These are phyloP conservation scores for Colletotrichum spaethianum DNA, from an alignment of 2,329 filamentous ascomycete species.

Conservation along the genomic window DNA sequence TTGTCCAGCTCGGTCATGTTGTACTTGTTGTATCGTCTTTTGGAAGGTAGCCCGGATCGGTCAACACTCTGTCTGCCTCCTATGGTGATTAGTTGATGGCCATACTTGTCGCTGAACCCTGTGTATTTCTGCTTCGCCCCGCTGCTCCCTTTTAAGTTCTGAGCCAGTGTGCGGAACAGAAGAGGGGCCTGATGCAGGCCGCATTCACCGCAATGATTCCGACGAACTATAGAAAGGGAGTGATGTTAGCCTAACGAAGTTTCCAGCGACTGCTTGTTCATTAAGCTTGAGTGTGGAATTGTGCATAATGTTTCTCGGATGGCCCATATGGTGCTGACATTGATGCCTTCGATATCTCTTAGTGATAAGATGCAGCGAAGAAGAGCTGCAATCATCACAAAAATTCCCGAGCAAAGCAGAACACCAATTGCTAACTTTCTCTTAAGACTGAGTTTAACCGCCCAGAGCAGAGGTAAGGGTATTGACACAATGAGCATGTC, in stretches of 20 bases:
- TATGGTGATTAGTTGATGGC: slow-evolving; percentile 47
- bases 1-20: slow-evolving; percentile 45
- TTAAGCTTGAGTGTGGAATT: neutral
- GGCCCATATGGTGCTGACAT: slow-evolving; percentile 58
- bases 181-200: slow-evolving; percentile 58
- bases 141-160: slow-evolving; percentile 50
- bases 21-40: slow-evolving; percentile 32
- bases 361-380: slow-evolving; percentile 58
- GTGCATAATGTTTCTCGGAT: slow-evolving; percentile 57
- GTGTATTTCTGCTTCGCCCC: slow-evolving; percentile 43
- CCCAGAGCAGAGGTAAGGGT: slow-evolving; percentile 57
- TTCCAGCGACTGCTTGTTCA: too few species aligned
- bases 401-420: slow-evolving; percentile 59
- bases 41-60: slow-evolving; percentile 18
- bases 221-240: slow-evolving; percentile 52
- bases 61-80: slow-evolving; percentile 42
- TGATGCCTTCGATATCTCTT: slow-evolving; percentile 53
- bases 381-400: slow-evolving; percentile 58
- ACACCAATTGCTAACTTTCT: slow-evolving; percentile 56
- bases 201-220: slow-evolving; percentile 59
- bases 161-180: slow-evolving; percentile 52
- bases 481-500: slow-evolving; percentile 56
- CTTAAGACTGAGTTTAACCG: slow-evolving; percentile 53
- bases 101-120: slow-evolving; percentile 46
- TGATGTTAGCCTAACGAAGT: neutral